Conservation (phyloP, 192 early-diverging fungal species). For the Neocallimastix lanati region DNA sequence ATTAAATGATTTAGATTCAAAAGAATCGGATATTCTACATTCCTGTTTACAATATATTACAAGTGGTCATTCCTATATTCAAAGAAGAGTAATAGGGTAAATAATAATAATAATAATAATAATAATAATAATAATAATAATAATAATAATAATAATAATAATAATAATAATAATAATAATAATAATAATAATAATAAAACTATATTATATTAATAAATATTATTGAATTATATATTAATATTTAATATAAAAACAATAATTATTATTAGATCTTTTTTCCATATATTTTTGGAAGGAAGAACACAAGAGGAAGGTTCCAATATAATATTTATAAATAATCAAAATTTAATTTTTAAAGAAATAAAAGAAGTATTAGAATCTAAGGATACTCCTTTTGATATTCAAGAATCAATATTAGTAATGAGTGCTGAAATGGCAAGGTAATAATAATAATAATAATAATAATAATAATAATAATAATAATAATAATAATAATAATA, state of each 20-base stretch:
- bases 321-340: background rate
- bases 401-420: background rate
- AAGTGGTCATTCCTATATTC: background rate
- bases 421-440: background rate
- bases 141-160: too few species aligned
- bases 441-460: too few species aligned
- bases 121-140: too few species aligned
- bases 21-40: background rate
- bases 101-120: background rate
- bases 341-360: background rate
- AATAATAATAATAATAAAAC: too few species aligned
- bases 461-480: too few species aligned
- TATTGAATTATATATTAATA: too few species aligned
- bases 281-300: background rate
- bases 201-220: too few species aligned
- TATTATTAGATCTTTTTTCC: background rate
- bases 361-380: background rate
- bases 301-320: background rate
- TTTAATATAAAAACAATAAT: too few species aligned
- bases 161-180: too few species aligned
- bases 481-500: too few species aligned
- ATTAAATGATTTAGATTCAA: background rate
- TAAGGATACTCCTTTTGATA: background rate
- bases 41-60: background rate
- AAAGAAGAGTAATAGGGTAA: background rate